Base-by-base conservation (phyloP, 805 yeast genomes). In the Jamesozyma gamospora region DNA sequence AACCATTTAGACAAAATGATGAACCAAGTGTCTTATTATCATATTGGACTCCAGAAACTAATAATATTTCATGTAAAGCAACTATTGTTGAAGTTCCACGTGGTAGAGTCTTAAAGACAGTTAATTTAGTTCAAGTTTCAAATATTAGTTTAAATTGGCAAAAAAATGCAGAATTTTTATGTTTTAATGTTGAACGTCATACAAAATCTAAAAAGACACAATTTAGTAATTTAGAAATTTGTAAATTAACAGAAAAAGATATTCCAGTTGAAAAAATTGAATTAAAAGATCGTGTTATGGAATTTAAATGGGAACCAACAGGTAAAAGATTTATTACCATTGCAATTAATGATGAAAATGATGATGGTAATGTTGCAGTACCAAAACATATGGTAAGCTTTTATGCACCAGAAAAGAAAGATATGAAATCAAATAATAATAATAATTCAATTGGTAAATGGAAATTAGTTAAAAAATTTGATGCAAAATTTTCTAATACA, bases 171-270 rank as follows among this genome's bases (percentile, higher is more conserved):
- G 79, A 77, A 53, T 81, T 69, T 61, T 67, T 92, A 59, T 85
- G 96, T 68, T 94, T 88, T 58, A 86, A 84, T 69, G 96, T 92
- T 51, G 96, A 88, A 64, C 85, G 97, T 67, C 95, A 87, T 66
- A 85, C 96, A 41, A 92, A 92, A 66, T 82, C 96, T 36, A 84
- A 82, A 63, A 92, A 94, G 75, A 84, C 95, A 16, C 64, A 80
- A 39, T 87, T 86, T 72, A 79, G 96, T 42, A 86, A 86, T 60
- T 72, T 92, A 62, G 97, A 92, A 66, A 81, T 92, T 58, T 85
- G 90, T 74, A 82, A 85, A 56, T 65, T 87, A 42, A 71, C 72
- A 44, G 98, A 90, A 65, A 84, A 77, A 65, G 94, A 83, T 55
- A 76, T 90, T 51, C 97, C 98, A 26, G 95, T 88, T 44, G 96